A percentile compares a stretch with the other conserved stretches of the same genome.
phyloP scores from a whole-genome alignment of 257 asterid genomes.

The Jacaranda mimosifolia region DNA sequence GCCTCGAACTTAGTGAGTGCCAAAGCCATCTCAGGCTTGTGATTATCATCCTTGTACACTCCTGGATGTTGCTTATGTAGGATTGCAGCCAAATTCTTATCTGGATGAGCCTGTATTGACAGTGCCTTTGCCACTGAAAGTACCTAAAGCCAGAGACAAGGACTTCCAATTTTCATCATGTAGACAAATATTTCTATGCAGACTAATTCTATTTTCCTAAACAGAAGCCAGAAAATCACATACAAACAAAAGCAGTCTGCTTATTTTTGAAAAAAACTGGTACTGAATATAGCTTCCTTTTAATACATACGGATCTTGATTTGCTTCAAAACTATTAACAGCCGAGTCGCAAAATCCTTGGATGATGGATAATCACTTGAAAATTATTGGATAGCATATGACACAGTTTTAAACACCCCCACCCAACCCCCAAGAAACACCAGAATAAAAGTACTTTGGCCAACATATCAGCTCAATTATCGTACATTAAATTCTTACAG shows the following conservation, averaged over 20 bases:
- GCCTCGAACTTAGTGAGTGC: conserved; percentile 88
- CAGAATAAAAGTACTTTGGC: background rate
- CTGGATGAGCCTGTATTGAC: conserved; percentile 98
- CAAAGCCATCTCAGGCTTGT: conserved; percentile 99
- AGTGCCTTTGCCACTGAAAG: conserved; percentile 89
- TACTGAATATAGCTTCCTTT: background rate
- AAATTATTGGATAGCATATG: conserved; percentile 2
- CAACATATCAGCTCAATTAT: background rate
- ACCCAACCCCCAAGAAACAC: background rate
- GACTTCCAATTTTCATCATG: conserved; percentile 1
- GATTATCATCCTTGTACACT: conserved; percentile 86
- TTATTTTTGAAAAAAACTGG: background rate
- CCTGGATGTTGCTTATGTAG: conserved; percentile 78
- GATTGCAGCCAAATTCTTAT: conserved; percentile 73
- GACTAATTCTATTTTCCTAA: background rate
- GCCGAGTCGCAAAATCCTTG: background rate
- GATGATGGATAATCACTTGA: background rate
- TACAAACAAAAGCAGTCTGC: conserved; percentile 9
- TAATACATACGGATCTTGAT: conserved; percentile 14
- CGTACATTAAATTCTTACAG: background rate
- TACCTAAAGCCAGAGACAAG: conserved; percentile 53
- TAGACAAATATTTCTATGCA: background rate
- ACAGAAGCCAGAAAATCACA: background rate
- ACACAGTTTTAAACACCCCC: background rate
- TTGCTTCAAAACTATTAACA: background rate